phyloP scores from a whole-genome alignment of 1,284 basidiomycete species.

The Somion occarium region DNA sequence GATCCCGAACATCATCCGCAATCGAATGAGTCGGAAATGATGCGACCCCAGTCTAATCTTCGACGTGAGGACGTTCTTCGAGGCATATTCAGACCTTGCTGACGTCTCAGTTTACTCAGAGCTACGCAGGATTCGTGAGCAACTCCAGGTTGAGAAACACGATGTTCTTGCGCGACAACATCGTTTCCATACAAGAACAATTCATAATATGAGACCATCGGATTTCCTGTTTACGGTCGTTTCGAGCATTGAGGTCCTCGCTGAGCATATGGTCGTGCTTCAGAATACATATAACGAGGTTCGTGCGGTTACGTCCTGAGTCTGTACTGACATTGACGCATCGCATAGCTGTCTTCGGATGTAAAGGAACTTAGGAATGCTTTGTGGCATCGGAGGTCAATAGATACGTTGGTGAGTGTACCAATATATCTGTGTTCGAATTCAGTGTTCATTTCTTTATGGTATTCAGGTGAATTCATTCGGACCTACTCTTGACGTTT shows the following conservation, averaged over 20 bases:
- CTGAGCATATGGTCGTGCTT: background rate
- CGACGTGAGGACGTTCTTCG: background rate
- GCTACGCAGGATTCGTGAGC: background rate
- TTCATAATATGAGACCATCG: background rate
- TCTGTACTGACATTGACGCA: background rate
- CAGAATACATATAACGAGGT: background rate
- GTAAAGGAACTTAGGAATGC: background rate
- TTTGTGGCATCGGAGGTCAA: background rate
- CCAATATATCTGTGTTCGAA: background rate
- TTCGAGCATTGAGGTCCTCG: background rate
- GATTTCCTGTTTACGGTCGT: background rate
- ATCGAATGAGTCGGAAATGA: background rate
- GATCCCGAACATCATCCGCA: too few relatives aligned
- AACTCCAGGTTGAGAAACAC: background rate
- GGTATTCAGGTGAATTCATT: background rate
- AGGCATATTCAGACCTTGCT: background rate
- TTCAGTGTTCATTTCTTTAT: background rate
- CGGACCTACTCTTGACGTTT: background rate
- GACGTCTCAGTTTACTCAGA: background rate
- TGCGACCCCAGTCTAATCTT: background rate
- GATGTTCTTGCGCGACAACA: background rate
- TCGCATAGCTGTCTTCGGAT: background rate
- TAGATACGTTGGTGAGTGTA: background rate
- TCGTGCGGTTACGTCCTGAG: background rate
- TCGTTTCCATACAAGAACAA: background rate